These are phyloP conservation scores for Macrolepiota albuminosa DNA, from an alignment of 768 basidiomycete genomes.

Conservation along the genomic window DNA sequence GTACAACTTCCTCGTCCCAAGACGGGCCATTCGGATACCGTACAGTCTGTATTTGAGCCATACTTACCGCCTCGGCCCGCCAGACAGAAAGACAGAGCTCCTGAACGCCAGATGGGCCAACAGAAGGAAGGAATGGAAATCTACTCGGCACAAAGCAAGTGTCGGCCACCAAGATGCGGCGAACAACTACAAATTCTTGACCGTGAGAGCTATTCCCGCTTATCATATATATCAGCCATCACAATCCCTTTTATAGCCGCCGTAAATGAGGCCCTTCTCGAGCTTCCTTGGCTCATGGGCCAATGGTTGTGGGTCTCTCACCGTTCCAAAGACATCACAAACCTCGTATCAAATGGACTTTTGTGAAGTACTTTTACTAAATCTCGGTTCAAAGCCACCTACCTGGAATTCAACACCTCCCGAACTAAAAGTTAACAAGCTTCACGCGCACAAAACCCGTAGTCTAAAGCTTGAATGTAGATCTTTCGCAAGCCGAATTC, in stretches of 20 bases:
- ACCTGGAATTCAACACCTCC: background rate
- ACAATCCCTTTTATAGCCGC: constrained; percentile 3
- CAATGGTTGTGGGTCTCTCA: background rate
- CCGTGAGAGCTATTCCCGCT: constrained; percentile 10
- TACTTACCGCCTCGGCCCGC: constrained; percentile 12
- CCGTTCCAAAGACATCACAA: background rate
- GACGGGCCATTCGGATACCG: constrained; percentile 40
- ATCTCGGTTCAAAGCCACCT: background rate
- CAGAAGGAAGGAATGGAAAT: constrained; percentile 1
- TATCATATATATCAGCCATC: background rate
- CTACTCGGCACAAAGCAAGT: constrained; percentile 4
- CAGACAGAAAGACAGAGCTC: constrained; percentile 4
- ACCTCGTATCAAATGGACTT: background rate
- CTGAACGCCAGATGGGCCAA: constrained; percentile 3
- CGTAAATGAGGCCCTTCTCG: constrained; percentile 6
- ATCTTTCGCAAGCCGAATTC: background rate
- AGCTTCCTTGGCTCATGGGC: constrained; percentile 5
- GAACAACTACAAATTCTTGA: constrained; percentile 10
- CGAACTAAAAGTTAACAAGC: background rate
- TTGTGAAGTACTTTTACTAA: too few relatives aligned
- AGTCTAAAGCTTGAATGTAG: background rate
- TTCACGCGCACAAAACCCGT: background rate
- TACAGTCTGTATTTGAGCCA: constrained; percentile 42
- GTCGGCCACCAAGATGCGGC: constrained; percentile 14
- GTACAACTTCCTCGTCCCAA: constrained; percentile 84